A percentile compares a stretch with the other conserved stretches of the same genome.
These are phyloP conservation scores for Microcos paniculata DNA, from an alignment of 345 rosid species.

Conservation along the genomic window DNA sequence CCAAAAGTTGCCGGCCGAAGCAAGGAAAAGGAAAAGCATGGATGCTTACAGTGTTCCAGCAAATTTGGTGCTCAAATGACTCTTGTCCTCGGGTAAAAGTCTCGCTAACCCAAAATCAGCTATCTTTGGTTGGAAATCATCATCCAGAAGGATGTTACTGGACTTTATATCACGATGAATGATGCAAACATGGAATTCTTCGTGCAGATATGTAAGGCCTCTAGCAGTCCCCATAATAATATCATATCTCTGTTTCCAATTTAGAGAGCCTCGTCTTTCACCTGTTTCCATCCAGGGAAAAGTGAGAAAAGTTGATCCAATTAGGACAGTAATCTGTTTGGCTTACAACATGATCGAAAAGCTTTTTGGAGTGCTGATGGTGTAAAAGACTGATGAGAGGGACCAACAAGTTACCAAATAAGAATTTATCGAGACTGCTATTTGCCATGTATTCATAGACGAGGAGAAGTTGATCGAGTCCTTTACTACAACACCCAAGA, in stretches of 20 bases:
- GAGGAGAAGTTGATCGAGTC: slow-evolving; percentile 38
- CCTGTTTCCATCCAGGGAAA: slow-evolving; percentile 21
- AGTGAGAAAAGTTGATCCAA: too few species aligned
- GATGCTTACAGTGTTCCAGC: slow-evolving; percentile 48
- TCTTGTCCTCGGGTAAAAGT: slow-evolving; percentile 43
- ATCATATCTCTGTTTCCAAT: slow-evolving; percentile 43
- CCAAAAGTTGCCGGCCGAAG: too few species aligned
- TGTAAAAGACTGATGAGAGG: neutral
- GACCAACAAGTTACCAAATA: slow-evolving; percentile 26
- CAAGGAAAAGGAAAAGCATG: neutral
- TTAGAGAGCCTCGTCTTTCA: slow-evolving; percentile 33
- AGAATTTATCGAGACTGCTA: slow-evolving; percentile 43
- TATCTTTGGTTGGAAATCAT: slow-evolving; percentile 46
- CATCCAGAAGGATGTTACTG: slow-evolving; percentile 43
- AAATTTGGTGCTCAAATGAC: slow-evolving; percentile 51
- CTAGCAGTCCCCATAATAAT: slow-evolving; percentile 47
- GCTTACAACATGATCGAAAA: too few species aligned
- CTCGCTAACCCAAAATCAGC: slow-evolving; percentile 60
- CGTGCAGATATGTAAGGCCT: slow-evolving; percentile 54
- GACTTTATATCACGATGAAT: slow-evolving; percentile 55
- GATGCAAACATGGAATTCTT: slow-evolving; percentile 47
- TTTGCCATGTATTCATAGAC: slow-evolving; percentile 52
- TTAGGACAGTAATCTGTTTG: too few species aligned
- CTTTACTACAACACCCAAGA: slow-evolving; percentile 46
- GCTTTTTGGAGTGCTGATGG: too few species aligned